phyloP scores from a whole-genome alignment of 257 asterid genomes.

The Primulina eburnea region DNA sequence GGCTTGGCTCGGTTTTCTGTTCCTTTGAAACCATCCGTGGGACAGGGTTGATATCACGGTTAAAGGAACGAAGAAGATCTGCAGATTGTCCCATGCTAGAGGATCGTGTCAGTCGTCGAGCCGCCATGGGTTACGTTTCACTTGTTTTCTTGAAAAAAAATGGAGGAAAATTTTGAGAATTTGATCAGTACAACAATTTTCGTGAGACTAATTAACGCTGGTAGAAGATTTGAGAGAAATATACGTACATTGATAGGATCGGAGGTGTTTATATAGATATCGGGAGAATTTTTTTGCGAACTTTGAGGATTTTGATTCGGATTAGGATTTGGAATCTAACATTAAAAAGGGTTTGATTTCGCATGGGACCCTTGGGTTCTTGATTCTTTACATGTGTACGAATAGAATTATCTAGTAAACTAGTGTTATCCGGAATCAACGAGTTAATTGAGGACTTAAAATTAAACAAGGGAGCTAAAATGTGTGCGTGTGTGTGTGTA shows the following conservation, averaged over 20 bases:
- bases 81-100: constrained; percentile 12
- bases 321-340: no score
- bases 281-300: not conserved
- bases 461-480: no score
- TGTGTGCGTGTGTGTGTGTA: no score
- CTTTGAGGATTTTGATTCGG: not conserved
- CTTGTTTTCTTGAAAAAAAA: not conserved
- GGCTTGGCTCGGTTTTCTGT: not conserved
- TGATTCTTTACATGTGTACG: no score
- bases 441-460: no score
- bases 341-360: no score
- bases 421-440: no score
- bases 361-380: no score
- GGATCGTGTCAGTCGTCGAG: not conserved
- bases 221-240: no score
- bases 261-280: not conserved
- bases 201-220: no score
- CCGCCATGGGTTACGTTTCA: not conserved
- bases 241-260: no score
- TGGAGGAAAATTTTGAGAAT: not conserved
- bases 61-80: not conserved
- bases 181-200: not conserved
- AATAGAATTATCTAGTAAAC: no score
- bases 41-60: not conserved
- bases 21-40: not conserved